Conservation (phyloP, 257 asterid species). For the Penstemon davidsonii region DNA sequence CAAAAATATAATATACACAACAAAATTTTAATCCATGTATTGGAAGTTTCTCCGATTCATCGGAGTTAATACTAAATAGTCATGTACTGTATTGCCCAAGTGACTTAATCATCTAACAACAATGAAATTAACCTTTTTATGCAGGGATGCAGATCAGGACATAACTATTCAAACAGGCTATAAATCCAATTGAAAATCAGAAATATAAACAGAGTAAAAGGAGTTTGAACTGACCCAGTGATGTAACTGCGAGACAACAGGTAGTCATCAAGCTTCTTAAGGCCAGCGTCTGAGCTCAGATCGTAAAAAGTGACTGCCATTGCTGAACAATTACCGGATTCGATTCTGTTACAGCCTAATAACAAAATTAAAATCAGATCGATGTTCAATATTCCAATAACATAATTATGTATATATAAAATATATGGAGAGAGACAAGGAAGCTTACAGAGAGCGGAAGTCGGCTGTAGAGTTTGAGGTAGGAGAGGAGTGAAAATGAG, state of each 20-base stretch:
- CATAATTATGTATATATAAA: not conserved
- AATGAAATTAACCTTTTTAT: no score
- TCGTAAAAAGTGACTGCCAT: constrained; percentile 67
- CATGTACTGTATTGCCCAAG: no score
- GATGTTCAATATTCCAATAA: not conserved
- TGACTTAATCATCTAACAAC: no score
- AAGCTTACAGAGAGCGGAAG: constrained; percentile 28
- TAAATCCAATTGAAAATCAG: not conserved
- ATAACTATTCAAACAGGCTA: not conserved
- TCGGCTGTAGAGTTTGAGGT: not conserved
- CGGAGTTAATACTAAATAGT: no score
- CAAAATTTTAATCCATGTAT: no score
- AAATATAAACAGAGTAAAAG: not conserved
- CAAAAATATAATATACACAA: no score
- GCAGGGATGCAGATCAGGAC: no score
- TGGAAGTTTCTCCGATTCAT: no score
- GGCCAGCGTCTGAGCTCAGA: constrained; percentile 59
- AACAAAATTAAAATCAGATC: not conserved
- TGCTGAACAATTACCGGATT: constrained; percentile 24
- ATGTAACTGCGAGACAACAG: constrained; percentile 84
- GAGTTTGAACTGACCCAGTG: constrained; percentile 56
- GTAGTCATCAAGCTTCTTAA: constrained; percentile 88
- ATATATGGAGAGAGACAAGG: not conserved
- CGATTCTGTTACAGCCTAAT: not conserved
- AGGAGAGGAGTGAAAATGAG: no score